Conservation (phyloP, 768 basidiomycete species). For the Boletus patriciae region DNA sequence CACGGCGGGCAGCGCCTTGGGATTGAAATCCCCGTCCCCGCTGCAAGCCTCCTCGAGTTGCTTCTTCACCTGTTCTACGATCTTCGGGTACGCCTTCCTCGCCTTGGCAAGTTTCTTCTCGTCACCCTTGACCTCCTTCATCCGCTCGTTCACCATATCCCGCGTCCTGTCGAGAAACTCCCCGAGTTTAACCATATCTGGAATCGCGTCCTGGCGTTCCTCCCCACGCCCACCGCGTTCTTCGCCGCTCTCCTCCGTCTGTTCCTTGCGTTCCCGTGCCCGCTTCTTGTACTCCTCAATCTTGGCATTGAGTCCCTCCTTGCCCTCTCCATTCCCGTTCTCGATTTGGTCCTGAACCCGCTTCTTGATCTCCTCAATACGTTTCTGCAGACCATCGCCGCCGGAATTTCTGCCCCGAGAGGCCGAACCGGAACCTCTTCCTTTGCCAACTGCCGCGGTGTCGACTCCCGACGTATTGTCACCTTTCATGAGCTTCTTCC, state of each 20-base stretch:
- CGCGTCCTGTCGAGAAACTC: constrained; percentile 21
- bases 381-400: not conserved
- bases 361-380: constrained; percentile 5
- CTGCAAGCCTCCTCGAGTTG: constrained; percentile 4
- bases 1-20: constrained; percentile 4
- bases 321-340: not conserved
- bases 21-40: constrained; percentile 8
- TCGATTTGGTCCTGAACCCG: not conserved
- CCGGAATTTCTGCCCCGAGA: not conserved
- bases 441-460: not conserved
- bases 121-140: constrained; percentile 15
- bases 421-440: not conserved
- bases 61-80: constrained; percentile 10
- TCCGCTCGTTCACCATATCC: constrained; percentile 17
- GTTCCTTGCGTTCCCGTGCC: not conserved
- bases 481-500: constrained; percentile 18
- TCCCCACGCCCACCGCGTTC: not conserved
- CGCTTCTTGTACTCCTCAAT: constrained; percentile 8
- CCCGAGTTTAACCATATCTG: constrained; percentile 11
- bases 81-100: constrained; percentile 17
- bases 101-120: constrained; percentile 20
- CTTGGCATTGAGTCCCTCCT: constrained; percentile 1
- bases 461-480: not conserved
- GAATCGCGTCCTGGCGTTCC: not conserved
- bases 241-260: not conserved